Evolutionary conservation across 2,329 filamentous ascomycete genomes (phyloP).

Genomic region (Raffaelea albimanens): DNA sequence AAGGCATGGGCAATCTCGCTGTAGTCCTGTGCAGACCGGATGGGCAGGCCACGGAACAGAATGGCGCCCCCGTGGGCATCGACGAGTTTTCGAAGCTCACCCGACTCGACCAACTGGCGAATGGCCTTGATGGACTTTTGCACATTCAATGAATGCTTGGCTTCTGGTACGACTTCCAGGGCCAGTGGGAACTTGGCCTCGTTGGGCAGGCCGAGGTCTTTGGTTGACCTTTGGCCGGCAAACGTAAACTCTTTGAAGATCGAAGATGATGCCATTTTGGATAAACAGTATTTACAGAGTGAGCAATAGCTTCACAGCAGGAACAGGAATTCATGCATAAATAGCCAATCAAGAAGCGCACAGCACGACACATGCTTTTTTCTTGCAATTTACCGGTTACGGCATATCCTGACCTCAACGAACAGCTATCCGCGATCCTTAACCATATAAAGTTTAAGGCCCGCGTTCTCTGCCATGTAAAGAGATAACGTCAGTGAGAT

Average conservation of each 20-base stretch:
- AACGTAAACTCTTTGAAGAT: slow-evolving; percentile 2
- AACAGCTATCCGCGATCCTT: too few species aligned
- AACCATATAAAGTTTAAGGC: too few species aligned
- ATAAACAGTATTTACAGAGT: too few species aligned
- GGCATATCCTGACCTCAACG: too few species aligned
- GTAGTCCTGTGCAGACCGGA: slow-evolving; percentile 15
- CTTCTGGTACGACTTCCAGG: background rate
- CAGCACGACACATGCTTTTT: too few species aligned
- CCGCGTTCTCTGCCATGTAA: too few species aligned
- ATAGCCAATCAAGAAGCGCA: too few species aligned
- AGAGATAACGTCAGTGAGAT: too few species aligned
- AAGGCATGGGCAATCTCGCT: slow-evolving; percentile 19
- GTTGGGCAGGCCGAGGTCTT: background rate
- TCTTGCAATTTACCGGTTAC: too few species aligned
- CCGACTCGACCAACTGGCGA: background rate
- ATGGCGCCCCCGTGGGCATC: slow-evolving; percentile 14
- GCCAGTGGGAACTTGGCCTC: slow-evolving; percentile 1
- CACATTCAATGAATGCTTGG: background rate
- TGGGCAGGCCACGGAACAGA: slow-evolving; percentile 15
- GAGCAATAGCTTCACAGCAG: too few species aligned
- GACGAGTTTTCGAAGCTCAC: slow-evolving; percentile 1
- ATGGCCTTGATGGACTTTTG: background rate
- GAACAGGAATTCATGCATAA: too few species aligned
- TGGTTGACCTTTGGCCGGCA: slow-evolving; percentile 1
- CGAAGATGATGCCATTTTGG: too few species aligned